These are phyloP conservation scores for Pyrenopolyporus hunteri DNA, from an alignment of 495 filamentous ascomycete species.

Conservation along the genomic window DNA sequence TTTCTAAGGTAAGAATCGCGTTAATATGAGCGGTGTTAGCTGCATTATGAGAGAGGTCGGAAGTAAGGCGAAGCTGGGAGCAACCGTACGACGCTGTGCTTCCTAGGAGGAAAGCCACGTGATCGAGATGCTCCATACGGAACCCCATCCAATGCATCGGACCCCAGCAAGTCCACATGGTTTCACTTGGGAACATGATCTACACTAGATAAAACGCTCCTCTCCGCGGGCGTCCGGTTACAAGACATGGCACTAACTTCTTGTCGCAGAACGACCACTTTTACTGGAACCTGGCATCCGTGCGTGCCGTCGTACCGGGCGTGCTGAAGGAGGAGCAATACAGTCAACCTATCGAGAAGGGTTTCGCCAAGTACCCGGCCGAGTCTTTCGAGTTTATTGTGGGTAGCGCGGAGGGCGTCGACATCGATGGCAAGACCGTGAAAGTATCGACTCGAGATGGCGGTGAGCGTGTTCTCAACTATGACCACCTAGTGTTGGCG, in stretches of 20 bases:
- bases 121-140: constrained; percentile 1
- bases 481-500: constrained; percentile 46
- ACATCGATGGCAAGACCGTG: constrained; percentile 42
- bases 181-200: constrained; percentile 31
- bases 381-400: constrained; percentile 50
- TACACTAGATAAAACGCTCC: neutral
- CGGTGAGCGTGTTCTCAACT: constrained; percentile 34
- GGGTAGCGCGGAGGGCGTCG: constrained; percentile 46
- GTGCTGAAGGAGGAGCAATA: constrained; percentile 54
- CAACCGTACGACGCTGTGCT: neutral
- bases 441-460: constrained; percentile 25
- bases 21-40: neutral
- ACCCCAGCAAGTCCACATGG: constrained; percentile 10
- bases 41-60: neutral
- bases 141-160: neutral
- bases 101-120: constrained; percentile 8
- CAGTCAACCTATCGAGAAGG: constrained; percentile 49
- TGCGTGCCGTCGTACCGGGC: constrained; percentile 60
- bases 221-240: neutral
- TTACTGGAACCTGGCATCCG: constrained; percentile 62
- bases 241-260: constrained; percentile 29
- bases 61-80: neutral
- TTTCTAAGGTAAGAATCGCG: constrained; percentile 48
- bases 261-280: constrained; percentile 56
- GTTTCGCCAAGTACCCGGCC: constrained; percentile 49